A percentile compares a stretch with the other conserved stretches of the same genome.
These are phyloP conservation scores for Eutrema salsugineum DNA, from an alignment of 441 rosid species.

Conservation along the genomic window DNA sequence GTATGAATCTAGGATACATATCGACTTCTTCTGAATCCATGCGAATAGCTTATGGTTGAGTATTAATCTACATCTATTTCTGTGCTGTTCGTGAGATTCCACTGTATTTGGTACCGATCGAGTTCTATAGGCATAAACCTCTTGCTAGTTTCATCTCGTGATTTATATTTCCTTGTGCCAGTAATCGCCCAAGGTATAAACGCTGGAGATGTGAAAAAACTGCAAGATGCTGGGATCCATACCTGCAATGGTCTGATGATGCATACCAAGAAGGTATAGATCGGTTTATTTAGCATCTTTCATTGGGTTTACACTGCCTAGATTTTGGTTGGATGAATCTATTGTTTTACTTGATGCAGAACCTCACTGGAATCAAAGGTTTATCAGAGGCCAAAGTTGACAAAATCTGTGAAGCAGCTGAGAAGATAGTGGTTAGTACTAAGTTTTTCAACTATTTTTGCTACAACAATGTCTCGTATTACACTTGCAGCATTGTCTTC, in stretches of 20 bases:
- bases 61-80: background rate
- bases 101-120: background rate
- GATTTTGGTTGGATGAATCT: background rate
- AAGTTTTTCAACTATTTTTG: background rate
- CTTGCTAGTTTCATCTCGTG: background rate
- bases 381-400: conserved; percentile 96
- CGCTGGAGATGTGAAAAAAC: conserved; percentile 91
- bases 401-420: conserved; percentile 96
- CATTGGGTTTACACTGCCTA: background rate
- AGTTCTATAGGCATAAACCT: background rate
- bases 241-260: conserved; percentile 98
- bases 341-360: conserved; percentile 35
- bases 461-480: background rate
- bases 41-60: background rate
- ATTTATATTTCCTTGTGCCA: conserved; percentile 21
- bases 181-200: conserved; percentile 84
- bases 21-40: background rate
- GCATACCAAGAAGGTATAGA: conserved; percentile 81
- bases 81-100: background rate
- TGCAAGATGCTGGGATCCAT: conserved; percentile 93
- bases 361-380: conserved; percentile 94
- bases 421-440: conserved; percentile 83
- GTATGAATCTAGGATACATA: background rate
- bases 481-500: background rate
- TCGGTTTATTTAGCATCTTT: background rate